Conservation (phyloP, 495 filamentous ascomycete species). For the Aspergillus saccharolyticus region DNA sequence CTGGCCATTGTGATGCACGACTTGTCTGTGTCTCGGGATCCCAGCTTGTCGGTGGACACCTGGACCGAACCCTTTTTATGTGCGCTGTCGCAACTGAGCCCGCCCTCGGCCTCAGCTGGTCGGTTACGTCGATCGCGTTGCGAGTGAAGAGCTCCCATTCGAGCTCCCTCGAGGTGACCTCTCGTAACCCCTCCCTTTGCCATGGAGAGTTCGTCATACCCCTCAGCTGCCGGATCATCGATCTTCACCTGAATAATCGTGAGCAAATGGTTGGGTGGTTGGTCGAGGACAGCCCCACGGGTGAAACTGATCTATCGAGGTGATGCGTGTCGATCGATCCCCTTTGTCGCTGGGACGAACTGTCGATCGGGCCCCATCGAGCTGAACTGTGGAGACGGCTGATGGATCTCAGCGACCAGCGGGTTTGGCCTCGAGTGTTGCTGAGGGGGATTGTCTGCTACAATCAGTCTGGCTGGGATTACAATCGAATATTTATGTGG, state of each 20-base stretch:
- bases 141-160: background rate
- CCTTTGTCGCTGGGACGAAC: background rate
- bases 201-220: background rate
- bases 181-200: background rate
- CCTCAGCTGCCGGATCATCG: background rate
- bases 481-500: no score
- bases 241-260: background rate
- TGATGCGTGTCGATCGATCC: background rate
- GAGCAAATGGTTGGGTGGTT: background rate
- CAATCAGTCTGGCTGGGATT: no score
- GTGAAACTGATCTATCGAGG: conserved; percentile 1
- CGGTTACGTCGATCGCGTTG: background rate
- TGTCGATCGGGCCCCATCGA: background rate
- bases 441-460: no score
- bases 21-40: no score
- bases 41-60: no score
- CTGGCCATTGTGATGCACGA: background rate
- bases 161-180: background rate
- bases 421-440: no score
- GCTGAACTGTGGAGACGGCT: conserved; percentile 7
- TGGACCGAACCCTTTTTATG: background rate
- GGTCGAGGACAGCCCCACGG: background rate
- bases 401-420: no score
- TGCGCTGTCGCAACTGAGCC: background rate
- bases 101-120: background rate